A percentile compares a stretch with the other conserved stretches of the same genome.
Conservation (phyloP, 2,329 filamentous ascomycete genomes). For the Colletotrichum nymphaeae region DNA sequence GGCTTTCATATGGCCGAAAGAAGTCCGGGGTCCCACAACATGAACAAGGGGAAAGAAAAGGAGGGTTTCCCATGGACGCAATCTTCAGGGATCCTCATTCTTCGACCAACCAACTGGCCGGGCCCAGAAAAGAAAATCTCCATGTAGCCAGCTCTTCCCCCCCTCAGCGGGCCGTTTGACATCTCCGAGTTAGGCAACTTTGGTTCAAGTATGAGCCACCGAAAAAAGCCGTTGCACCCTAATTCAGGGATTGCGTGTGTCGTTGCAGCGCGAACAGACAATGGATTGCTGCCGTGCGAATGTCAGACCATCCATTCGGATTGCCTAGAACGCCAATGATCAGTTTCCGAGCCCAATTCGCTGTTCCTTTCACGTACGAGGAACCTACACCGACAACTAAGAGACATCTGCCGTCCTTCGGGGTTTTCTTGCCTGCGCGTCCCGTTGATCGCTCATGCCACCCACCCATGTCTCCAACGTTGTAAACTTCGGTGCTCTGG, state of each 20-base stretch:
- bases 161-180: constrained; percentile 28
- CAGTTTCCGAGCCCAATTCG: no score
- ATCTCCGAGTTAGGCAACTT: constrained; percentile 4
- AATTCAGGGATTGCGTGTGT: not conserved
- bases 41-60: not conserved
- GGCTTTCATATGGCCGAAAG: constrained; percentile 17
- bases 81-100: constrained; percentile 14
- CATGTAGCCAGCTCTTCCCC: not conserved
- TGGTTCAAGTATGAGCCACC: not conserved
- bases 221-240: not conserved
- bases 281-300: not conserved
- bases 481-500: constrained; percentile 25
- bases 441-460: constrained; percentile 19
- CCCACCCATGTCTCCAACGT: constrained; percentile 10
- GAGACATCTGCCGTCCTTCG: not conserved
- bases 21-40: constrained; percentile 17
- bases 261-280: not conserved
- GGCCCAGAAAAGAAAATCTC: not conserved
- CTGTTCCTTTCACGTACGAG: not conserved
- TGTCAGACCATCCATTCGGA: not conserved
- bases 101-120: constrained; percentile 16
- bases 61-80: not conserved
- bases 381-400: not conserved
- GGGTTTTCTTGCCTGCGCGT: not conserved
- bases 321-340: not conserved